These are phyloP conservation scores for Clarkia xantiana DNA, from an alignment of 345 rosid species.

Conservation along the genomic window DNA sequence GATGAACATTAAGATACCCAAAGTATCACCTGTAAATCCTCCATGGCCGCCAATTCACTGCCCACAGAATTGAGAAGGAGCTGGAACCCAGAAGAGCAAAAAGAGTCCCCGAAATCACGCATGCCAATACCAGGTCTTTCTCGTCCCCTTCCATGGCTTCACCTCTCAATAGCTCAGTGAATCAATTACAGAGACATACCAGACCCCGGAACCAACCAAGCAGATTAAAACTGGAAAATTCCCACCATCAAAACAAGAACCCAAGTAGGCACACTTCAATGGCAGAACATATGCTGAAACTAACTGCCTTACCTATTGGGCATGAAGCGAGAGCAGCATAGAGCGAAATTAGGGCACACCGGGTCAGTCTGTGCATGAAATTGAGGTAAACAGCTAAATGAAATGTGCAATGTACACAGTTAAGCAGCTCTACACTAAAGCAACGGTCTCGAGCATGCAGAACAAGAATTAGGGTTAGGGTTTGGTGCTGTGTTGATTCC, in stretches of 20 bases:
- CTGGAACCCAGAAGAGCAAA: conserved; percentile 56
- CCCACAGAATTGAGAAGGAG: conserved; percentile 80
- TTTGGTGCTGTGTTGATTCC: conserved; percentile 16
- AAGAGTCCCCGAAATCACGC: conserved; percentile 78
- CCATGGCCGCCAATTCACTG: conserved; percentile 99
- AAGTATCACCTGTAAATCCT: conserved; percentile 67
- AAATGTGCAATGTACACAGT: conserved; percentile 4
- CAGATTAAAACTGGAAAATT: not conserved
- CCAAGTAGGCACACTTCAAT: conserved; percentile 1
- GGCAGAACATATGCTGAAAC: not conserved
- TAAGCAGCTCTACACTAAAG: conserved; percentile 3
- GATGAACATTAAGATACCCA: too few species aligned
- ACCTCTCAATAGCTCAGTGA: conserved; percentile 27
- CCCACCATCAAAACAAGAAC: conserved; percentile 3
- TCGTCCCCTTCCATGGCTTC: conserved; percentile 80
- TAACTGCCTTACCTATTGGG: conserved; percentile 13
- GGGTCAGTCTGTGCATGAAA: conserved; percentile 15
- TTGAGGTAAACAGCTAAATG: conserved; percentile 2
- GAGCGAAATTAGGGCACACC: conserved; percentile 20
- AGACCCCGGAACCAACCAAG: conserved; percentile 3
- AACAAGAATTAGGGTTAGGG: conserved; percentile 16
- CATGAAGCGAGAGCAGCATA: conserved; percentile 39
- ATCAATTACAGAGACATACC: conserved; percentile 11
- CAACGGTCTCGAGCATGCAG: conserved; percentile 15
- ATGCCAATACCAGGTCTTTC: conserved; percentile 46